Base-by-base conservation (phyloP, 176 grass and related monocot genomes). In the Paspalum vaginatum region DNA sequence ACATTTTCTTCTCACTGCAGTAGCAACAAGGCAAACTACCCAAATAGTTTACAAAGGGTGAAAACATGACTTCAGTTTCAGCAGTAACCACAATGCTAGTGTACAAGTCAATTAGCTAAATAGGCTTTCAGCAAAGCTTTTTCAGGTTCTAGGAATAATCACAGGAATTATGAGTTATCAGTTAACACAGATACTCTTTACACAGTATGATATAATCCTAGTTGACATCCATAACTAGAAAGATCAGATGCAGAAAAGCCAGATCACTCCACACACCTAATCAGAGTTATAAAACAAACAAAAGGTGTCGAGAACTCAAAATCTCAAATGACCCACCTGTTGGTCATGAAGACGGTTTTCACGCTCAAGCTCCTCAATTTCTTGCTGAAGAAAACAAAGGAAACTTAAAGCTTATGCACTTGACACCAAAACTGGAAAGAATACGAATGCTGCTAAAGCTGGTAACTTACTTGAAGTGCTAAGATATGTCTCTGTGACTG, bases 361-460 rank as follows among this genome's bases (percentile, higher is more conserved):
- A 80, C 59, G 88, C 74, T 99, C 96, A 9, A 99, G 90, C 85
- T 99, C 96, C 56, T 99, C 96, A 80, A 99, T 95, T 86, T 99
- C 96, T 95, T 99, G 92, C 92, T 99, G 84, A 26, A 80, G 7
- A 83, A 76, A 50, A 27, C 39, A 79, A 60, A 60, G 16, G 81
- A 86, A 71, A 50, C 80, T 8, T 54, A 83, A 52, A 78, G n/a
- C 39, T 61, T 67, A 60, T 82, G 37, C 65, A 77, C 9, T 74
- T 48, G 5, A 65, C 11, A 85, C 11, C 5, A 49, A 50, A 70
- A 80, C 24, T 47, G 26, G 8, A 61, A 71, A 79, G 17, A 83
- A 20, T 74, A 37, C 26, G 42, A 63, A 63, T 79, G 64, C 11
- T 15, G 63, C 38, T 47, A 74, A 55, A 91, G 70, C 63, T 75